Base-by-base conservation (phyloP, 192 early-diverging fungal species). In the Gonapodya prolifera region DNA sequence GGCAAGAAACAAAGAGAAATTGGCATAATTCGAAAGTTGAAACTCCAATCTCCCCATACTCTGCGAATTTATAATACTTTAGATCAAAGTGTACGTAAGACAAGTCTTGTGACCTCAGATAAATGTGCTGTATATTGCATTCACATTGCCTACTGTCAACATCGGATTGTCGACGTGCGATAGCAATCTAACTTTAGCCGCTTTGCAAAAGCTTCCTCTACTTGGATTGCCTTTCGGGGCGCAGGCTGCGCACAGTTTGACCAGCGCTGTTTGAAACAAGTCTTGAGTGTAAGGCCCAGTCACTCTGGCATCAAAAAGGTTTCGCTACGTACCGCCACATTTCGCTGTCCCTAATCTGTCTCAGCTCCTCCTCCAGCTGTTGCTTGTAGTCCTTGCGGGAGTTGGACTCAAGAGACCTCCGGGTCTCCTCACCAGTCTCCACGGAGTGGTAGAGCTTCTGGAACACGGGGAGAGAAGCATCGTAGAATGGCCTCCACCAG, bases 401-500 rank as follows among this genome's bases (percentile, higher is more conserved):
- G 91, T 97, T 97, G 86, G 92, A 93, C 80, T 88, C 89, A 78
- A 98, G 84, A 34, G 91, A 88, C 61, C 95, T 87, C 79, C 91
- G 86, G 77, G 93, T 93, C 86, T 98, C 96, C 35, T 88, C 84
- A 61, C 96, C 95, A 82, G 95, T 89, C 79, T 90, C 90, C 33
- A 97, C 95, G 71, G 87, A 85, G 78, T 91, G 87, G 86, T 98
- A 97, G 80, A 98, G 85, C 77, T 91, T 86, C 82, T 94, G 89
- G 85, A 97, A 97, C 35, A 98, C 92, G 32, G 96, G 96, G 88
- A 95, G 94, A 78, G 94, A 91, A 76, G 91, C 92, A 78, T 92
- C 87, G 83, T 95, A 90, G 92, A 98, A 98, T 80, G 89, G 87
- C 77, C 93, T 91, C 84, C 91, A 93, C 96, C 96, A 98, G 91